Percentiles rank a stretch among this genome's conserved stretches.
phyloP scores from a whole-genome alignment of 108 stramenopile genomes.

The Bacterosira constricta region DNA sequence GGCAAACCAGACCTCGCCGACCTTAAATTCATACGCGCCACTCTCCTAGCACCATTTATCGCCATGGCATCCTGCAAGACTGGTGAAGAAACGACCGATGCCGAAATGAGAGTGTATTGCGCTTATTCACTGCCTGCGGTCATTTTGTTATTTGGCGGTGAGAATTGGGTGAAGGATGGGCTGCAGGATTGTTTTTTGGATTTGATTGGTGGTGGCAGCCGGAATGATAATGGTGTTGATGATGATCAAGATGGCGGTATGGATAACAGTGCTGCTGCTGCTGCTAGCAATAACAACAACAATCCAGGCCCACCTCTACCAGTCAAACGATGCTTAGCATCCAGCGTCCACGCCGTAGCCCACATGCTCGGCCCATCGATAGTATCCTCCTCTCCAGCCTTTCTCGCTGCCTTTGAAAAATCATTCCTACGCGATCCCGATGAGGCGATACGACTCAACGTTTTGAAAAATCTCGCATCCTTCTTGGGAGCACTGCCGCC shows the following conservation, averaged over 20 bases:
- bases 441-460: slow-evolving; percentile 93
- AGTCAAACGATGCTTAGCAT: slow-evolving; percentile 89
- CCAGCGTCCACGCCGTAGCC: slow-evolving; percentile 92
- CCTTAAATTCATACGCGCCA: slow-evolving; percentile 55
- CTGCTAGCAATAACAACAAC: background rate
- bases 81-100: slow-evolving; percentile 84
- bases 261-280: background rate
- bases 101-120: slow-evolving; percentile 94
- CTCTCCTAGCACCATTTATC: slow-evolving; percentile 82
- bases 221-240: slow-evolving; percentile 23
- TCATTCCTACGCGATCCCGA: slow-evolving; percentile 90
- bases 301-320: slow-evolving; percentile 65
- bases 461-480: slow-evolving; percentile 80
- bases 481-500: slow-evolving; percentile 71
- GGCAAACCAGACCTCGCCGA: slow-evolving; percentile 67
- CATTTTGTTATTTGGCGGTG: slow-evolving; percentile 80
- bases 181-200: slow-evolving; percentile 82
- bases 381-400: slow-evolving; percentile 37
- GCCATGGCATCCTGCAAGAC: slow-evolving; percentile 78
- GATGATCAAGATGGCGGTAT: slow-evolving; percentile 18
- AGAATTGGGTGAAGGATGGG: slow-evolving; percentile 80
- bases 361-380: slow-evolving; percentile 78
- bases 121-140: slow-evolving; percentile 98
- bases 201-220: slow-evolving; percentile 57
- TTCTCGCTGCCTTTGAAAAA: slow-evolving; percentile 67